Evolutionary conservation across 305 asterid species (phyloP).

Genomic region (Striga hermonthica): DNA sequence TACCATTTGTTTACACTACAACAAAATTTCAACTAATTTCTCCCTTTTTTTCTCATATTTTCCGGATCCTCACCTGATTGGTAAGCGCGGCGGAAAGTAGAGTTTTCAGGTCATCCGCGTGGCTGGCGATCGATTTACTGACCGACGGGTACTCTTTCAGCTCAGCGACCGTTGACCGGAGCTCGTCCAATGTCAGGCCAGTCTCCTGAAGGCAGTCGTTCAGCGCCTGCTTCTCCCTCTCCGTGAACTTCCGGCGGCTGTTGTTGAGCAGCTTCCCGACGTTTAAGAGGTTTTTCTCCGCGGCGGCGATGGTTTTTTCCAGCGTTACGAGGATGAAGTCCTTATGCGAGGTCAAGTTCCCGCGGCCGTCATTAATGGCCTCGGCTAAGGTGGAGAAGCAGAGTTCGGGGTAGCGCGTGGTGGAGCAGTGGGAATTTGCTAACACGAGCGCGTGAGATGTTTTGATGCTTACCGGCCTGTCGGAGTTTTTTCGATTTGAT

Average conservation of each 20-base stretch:
- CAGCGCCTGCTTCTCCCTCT: slow-evolving; percentile 57
- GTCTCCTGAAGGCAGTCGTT: slow-evolving; percentile 65
- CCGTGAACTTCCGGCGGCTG: slow-evolving; percentile 33
- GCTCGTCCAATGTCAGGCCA: slow-evolving; percentile 72
- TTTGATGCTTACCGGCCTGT: slow-evolving; percentile 26
- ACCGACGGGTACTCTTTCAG: slow-evolving; percentile 52
- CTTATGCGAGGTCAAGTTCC: slow-evolving; percentile 37
- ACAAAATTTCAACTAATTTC: too few relatives aligned
- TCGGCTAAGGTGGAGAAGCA: slow-evolving; percentile 65
- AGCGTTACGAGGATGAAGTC: slow-evolving; percentile 58
- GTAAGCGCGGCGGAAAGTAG: slow-evolving; percentile 78
- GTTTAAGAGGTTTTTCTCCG: slow-evolving; percentile 40
- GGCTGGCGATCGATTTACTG: slow-evolving; percentile 46
- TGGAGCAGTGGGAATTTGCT: slow-evolving; percentile 53
- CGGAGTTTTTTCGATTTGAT: slow-evolving; percentile 24
- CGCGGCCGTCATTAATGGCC: slow-evolving; percentile 28
- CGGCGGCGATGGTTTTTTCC: slow-evolving; percentile 45
- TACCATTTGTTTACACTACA: too few relatives aligned
- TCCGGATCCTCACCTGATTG: slow-evolving; percentile 44
- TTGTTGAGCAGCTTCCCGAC: slow-evolving; percentile 42
- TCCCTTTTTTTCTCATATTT: too few relatives aligned
- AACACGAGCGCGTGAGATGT: slow-evolving; percentile 49
- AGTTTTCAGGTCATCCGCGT: slow-evolving; percentile 85
- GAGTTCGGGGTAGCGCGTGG: slow-evolving; percentile 72
- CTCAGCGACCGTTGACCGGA: slow-evolving; percentile 45